Evolutionary conservation across 441 rosid genomes (phyloP).

Genomic region (Isatis lusitanica): DNA sequence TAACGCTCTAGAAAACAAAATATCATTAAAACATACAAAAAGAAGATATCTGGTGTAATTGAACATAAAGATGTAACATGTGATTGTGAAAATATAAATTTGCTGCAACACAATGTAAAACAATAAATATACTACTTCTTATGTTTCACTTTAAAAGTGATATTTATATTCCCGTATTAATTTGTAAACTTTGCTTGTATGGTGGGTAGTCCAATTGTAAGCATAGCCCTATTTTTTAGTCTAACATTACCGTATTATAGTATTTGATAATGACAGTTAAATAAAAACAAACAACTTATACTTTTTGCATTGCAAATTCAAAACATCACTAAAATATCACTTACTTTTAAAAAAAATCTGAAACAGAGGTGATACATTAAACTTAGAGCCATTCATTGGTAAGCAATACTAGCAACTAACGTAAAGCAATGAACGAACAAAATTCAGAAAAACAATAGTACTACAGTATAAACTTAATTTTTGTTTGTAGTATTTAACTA

Average conservation of each 20-base stretch:
- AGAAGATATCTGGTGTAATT: neutral
- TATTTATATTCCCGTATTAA: neutral
- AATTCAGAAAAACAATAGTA: too few species aligned
- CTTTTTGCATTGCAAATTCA: neutral
- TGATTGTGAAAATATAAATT: neutral
- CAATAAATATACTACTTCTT: neutral
- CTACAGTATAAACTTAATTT: neutral
- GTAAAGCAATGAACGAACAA: too few species aligned
- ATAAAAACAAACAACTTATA: neutral
- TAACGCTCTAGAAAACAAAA: slow-evolving; percentile 18
- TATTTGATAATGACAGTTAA: neutral
- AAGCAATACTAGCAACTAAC: too few species aligned
- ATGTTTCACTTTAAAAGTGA: neutral
- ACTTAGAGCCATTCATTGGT: too few species aligned
- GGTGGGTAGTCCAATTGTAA: neutral
- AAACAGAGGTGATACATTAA: too few species aligned
- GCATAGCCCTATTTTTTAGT: neutral
- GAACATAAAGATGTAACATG: neutral
- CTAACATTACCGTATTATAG: neutral
- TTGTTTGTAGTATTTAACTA: neutral
- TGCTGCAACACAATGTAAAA: neutral
- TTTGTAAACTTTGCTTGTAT: too few species aligned
- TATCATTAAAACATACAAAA: neutral
- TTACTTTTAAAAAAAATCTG: too few species aligned
- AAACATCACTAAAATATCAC: neutral